Evolutionary conservation across 208 protist genomes (phyloP).

Genomic region (Vickermania ingenoplastis): DNA sequence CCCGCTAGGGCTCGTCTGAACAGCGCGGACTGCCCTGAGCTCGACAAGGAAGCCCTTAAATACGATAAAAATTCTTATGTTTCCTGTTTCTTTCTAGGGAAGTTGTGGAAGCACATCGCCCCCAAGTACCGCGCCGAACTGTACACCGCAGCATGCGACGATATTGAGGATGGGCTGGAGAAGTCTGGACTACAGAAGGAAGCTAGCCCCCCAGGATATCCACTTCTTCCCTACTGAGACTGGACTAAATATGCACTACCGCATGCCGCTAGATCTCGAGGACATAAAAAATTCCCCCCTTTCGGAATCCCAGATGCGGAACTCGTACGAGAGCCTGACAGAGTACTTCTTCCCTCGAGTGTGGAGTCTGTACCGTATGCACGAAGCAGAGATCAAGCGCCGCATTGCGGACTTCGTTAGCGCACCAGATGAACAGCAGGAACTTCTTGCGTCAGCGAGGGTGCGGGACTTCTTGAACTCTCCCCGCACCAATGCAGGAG

Average conservation of each 20-base stretch:
- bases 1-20: not conserved
- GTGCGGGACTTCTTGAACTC: too few relatives aligned
- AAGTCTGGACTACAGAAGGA: not conserved
- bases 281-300: not conserved
- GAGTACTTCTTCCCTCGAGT: not conserved
- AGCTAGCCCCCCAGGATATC: not conserved
- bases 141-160: not conserved
- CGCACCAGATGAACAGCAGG: too few relatives aligned
- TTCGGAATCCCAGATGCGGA: not conserved
- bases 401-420: too few relatives aligned
- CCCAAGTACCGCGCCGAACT: not conserved
- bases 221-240: not conserved
- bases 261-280: not conserved
- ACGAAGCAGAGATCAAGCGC: not conserved
- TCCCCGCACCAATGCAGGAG: too few relatives aligned
- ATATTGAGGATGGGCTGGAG: not conserved
- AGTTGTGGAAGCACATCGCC: not conserved
- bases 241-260: not conserved
- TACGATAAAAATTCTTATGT: not conserved
- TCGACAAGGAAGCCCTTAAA: not conserved
- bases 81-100: not conserved
- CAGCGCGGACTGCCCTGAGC: not conserved
- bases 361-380: not conserved
- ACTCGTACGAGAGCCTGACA: not conserved
- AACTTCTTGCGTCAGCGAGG: too few relatives aligned